Evolutionary conservation across 495 filamentous ascomycete species (phyloP).

Genomic region (Clohesyomyces aquaticus): DNA sequence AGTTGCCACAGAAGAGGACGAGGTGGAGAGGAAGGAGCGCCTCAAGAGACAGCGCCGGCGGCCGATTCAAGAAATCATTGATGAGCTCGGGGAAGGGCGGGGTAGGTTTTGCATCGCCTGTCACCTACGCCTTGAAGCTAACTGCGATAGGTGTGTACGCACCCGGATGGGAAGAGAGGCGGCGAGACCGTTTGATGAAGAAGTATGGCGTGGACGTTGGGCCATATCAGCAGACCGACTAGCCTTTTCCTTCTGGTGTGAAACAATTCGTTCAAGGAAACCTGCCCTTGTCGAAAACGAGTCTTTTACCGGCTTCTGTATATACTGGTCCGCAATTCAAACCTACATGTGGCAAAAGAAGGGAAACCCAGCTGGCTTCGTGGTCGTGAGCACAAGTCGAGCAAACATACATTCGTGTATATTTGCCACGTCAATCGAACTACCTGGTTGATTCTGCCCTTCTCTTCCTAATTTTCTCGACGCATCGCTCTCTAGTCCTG

Average conservation of each 20-base stretch:
- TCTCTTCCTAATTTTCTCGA: too few relatives aligned
- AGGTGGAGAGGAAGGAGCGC: conserved; percentile 77
- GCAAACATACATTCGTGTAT: too few relatives aligned
- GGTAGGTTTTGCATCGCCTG: conserved; percentile 56
- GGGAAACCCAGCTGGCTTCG: too few relatives aligned
- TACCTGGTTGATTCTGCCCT: too few relatives aligned
- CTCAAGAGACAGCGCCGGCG: conserved; percentile 74
- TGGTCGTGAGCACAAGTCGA: too few relatives aligned
- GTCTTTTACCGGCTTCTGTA: background rate
- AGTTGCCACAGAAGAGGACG: conserved; percentile 60
- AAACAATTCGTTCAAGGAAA: background rate
- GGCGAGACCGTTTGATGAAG: conserved; percentile 80
- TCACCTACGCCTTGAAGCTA: background rate
- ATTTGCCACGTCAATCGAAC: too few relatives aligned
- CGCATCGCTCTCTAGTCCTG: too few relatives aligned
- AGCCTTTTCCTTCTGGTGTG: background rate
- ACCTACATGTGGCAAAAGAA: background rate
- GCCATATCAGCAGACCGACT: background rate
- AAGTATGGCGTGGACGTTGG: conserved; percentile 84
- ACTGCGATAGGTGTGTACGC: conserved; percentile 66
- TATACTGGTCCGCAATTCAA: conserved; percentile 1
- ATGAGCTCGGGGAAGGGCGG: conserved; percentile 85
- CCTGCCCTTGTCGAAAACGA: background rate
- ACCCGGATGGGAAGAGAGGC: conserved; percentile 84
- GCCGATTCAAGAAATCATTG: conserved; percentile 80